phyloP scores from a whole-genome alignment of 1,284 basidiomycete genomes.

The Ganoderma lucidum region DNA sequence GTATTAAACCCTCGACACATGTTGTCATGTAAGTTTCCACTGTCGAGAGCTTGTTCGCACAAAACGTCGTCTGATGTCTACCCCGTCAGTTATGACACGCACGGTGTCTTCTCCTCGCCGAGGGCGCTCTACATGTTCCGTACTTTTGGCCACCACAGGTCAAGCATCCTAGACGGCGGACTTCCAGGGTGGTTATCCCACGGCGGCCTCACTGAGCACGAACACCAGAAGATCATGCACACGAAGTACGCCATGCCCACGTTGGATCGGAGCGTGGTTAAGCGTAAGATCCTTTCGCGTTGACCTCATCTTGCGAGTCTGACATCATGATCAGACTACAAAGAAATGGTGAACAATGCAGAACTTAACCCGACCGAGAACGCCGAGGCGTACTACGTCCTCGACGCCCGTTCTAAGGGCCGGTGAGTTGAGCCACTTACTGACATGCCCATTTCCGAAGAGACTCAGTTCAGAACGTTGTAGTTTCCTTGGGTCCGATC shows the following conservation, averaged over 20 bases:
- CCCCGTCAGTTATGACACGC: conserved; percentile 78
- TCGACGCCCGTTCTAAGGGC: conserved; percentile 87
- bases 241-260: conserved; percentile 63
- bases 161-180: conserved; percentile 90
- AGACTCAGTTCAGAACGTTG: neutral
- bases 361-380: conserved; percentile 52
- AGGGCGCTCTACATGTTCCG: conserved; percentile 94
- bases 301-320: conserved; percentile 10
- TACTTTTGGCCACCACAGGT: conserved; percentile 85
- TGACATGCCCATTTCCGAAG: neutral
- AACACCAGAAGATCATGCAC: conserved; percentile 41
- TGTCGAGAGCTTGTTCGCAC: conserved; percentile 1
- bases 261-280: conserved; percentile 58
- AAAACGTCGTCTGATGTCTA: conserved; percentile 14
- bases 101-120: conserved; percentile 90
- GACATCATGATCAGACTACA: conserved; percentile 67
- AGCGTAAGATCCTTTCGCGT: conserved; percentile 65
- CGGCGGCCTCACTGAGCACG: conserved; percentile 69
- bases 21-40: conserved; percentile 70
- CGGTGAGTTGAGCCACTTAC: conserved; percentile 56
- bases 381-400: conserved; percentile 70
- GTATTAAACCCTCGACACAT: conserved; percentile 79
- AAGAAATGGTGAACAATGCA: conserved; percentile 84
- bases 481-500: conserved; percentile 82
- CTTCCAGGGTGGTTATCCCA: conserved; percentile 86